phyloP scores from a whole-genome alignment of 192 early-diverging fungal species.

The Martensiomyces pterosporus region DNA sequence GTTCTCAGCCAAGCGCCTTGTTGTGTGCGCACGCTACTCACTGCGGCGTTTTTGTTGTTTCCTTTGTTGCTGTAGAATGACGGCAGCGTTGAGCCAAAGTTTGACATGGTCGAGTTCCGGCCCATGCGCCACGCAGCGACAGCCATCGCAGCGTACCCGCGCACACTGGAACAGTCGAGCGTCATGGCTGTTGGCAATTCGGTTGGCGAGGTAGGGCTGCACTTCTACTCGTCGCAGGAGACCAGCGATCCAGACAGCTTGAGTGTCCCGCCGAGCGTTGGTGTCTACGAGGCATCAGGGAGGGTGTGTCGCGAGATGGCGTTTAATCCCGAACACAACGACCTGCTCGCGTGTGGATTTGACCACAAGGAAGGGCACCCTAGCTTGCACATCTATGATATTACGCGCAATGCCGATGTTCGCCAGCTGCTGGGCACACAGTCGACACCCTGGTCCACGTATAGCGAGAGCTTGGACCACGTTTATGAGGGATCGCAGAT shows the following conservation, averaged over 20 bases:
- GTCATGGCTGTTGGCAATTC: conserved; percentile 27
- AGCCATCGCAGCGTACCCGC: conserved; percentile 30
- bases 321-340: conserved; percentile 27
- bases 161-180: conserved; percentile 17
- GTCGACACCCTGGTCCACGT: conserved; percentile 19
- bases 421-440: conserved; percentile 28
- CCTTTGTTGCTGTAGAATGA: too few relatives aligned
- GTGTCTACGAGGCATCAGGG: conserved; percentile 21
- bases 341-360: conserved; percentile 43
- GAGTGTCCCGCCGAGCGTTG: conserved; percentile 4
- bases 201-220: conserved; percentile 32
- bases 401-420: conserved; percentile 28
- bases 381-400: conserved; percentile 34
- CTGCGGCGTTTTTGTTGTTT: too few relatives aligned
- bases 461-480: conserved; percentile 13
- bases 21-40: not conserved
- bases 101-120: conserved; percentile 20
- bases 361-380: conserved; percentile 31
- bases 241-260: not conserved
- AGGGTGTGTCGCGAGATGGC: conserved; percentile 25
- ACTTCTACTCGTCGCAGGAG: conserved; percentile 15
- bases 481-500: not conserved
- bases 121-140: conserved; percentile 19
- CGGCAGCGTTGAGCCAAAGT: too few relatives aligned
- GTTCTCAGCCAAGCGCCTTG: too few relatives aligned